Evolutionary conservation across 164 flowering plant genomes (phyloP).

Genomic region (Magnolia changhungtana): DNA sequence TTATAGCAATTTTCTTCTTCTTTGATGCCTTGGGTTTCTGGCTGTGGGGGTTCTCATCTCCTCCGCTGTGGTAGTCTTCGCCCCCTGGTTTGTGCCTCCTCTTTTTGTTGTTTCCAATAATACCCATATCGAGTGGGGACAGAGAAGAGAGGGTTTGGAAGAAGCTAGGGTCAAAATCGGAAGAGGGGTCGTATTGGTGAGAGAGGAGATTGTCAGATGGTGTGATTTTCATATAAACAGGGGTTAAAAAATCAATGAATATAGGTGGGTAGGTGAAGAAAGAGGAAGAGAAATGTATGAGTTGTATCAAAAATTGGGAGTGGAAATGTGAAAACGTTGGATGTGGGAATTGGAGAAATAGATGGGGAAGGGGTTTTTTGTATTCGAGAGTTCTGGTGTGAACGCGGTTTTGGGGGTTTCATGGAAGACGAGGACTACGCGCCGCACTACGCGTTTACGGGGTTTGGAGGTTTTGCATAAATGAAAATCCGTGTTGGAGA

Average conservation of each 20-base stretch:
- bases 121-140: not conserved
- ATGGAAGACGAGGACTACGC: not conserved
- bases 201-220: constrained; percentile 14
- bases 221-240: constrained; percentile 32
- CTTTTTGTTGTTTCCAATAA: not conserved
- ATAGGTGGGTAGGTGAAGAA: not conserved
- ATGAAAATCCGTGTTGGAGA: not conserved
- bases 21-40: not conserved
- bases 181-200: constrained; percentile 27
- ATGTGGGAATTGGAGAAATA: not conserved
- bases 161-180: constrained; percentile 14
- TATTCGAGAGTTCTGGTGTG: not conserved
- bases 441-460: not conserved
- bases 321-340: not conserved
- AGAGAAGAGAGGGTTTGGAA: constrained; percentile 23
- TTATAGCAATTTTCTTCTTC: constrained; percentile 18
- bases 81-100: not conserved
- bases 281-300: constrained; percentile 1
- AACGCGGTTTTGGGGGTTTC: constrained; percentile 13
- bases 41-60: not conserved
- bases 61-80: not conserved
- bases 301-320: not conserved
- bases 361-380: not conserved
- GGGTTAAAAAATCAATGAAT: not conserved
- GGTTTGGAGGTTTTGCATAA: not conserved